Evolutionary conservation across 179 eudicot species (phyloP).

Genomic region (Silene noctiflora): DNA sequence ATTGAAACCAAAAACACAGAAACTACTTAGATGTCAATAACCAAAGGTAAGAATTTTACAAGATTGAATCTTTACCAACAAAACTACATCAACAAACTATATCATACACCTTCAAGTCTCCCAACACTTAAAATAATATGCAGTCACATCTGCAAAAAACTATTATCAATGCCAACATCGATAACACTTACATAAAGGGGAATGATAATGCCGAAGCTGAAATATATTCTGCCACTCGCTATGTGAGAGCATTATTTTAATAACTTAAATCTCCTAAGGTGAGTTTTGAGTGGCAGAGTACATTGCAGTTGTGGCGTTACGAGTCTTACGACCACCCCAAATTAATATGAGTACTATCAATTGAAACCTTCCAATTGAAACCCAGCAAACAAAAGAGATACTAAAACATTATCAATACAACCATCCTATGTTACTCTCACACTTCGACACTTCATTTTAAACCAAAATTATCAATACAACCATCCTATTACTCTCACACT

Average conservation of each 20-base stretch:
- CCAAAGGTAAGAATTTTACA: not conserved
- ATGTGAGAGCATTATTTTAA: no score
- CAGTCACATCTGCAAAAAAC: not conserved
- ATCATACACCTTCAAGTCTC: not conserved
- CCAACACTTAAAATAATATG: not conserved
- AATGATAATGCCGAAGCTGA: no score
- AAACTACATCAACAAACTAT: slow-evolving; percentile 4
- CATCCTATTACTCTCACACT: no score
- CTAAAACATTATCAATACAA: not conserved
- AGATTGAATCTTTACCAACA: slow-evolving; percentile 6
- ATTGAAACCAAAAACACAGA: not conserved
- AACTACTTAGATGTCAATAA: not conserved
- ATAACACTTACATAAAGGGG: not conserved
- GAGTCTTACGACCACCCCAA: no score
- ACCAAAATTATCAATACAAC: no score
- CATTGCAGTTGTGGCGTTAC: no score
- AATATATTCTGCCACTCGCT: no score
- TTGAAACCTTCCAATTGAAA: not conserved
- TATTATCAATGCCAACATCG: not conserved
- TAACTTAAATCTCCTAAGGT: no score
- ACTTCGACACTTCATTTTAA: no score
- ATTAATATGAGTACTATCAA: no score
- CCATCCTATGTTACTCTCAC: not conserved
- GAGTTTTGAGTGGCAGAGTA: no score
- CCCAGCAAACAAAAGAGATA: not conserved